phyloP scores from a whole-genome alignment of 768 basidiomycete genomes.

The Termitomyces sp. region DNA sequence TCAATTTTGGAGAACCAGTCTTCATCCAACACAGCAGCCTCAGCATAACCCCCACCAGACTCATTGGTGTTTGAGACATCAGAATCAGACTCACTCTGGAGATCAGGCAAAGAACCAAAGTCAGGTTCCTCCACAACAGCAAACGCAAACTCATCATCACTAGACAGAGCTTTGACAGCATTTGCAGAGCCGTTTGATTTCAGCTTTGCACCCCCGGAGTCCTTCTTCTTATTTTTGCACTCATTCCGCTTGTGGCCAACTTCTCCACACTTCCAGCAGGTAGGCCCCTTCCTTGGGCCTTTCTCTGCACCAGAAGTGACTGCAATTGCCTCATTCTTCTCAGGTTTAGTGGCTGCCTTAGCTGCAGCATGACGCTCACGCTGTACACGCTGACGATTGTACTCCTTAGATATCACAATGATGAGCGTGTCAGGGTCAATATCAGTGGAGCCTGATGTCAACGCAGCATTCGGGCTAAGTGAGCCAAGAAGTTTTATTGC shows the following conservation, averaged over 20 bases:
- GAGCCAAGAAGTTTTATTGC: no score
- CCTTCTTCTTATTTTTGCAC: not conserved
- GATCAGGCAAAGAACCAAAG: not conserved
- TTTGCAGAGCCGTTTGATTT: conserved; percentile 1
- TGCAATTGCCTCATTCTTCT: no score
- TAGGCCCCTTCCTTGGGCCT: conserved; percentile 15
- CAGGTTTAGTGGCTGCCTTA: no score
- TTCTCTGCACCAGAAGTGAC: no score
- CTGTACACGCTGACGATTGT: conserved; percentile 14
- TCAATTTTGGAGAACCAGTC: not conserved
- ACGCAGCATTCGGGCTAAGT: conserved; percentile 11
- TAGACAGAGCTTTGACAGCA: not conserved
- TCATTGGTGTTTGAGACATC: not conserved
- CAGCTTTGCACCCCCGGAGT: not conserved
- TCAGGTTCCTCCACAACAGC: not conserved
- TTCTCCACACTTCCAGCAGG: not conserved
- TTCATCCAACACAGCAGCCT: not conserved
- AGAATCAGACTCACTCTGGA: not conserved
- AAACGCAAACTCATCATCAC: not conserved
- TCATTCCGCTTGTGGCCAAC: not conserved
- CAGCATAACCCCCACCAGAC: not conserved
- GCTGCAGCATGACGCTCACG: not conserved
- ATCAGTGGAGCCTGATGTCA: conserved; percentile 5
- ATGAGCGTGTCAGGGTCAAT: no score
- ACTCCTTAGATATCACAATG: conserved; percentile 18